phyloP scores from a whole-genome alignment of 2,329 filamentous ascomycete species.

The Ascochyta clinopodiicola region DNA sequence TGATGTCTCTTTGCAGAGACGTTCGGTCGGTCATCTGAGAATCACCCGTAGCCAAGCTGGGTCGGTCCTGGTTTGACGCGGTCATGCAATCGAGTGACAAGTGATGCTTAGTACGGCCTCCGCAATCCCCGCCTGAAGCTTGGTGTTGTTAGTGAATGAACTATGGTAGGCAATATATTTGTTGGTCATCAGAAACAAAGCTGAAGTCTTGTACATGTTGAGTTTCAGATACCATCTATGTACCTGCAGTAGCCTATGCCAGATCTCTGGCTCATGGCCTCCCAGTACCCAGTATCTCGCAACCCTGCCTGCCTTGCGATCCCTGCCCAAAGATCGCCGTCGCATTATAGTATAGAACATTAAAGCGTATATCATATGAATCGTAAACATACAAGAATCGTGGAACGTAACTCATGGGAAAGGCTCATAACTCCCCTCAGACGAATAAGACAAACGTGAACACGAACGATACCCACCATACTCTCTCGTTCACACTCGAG shows the following conservation, averaged over 20 bases:
- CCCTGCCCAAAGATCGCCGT: background rate
- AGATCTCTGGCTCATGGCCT: background rate
- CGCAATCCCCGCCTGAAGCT: background rate
- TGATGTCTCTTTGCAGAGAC: background rate
- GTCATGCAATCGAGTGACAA: background rate
- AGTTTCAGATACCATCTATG: background rate
- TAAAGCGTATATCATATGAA: slow-evolving; percentile 5
- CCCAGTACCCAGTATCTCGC: background rate
- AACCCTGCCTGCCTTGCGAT: background rate
- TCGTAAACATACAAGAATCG: slow-evolving; percentile 21
- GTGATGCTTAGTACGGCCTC: background rate
- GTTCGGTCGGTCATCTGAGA: background rate
- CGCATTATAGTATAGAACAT: background rate
- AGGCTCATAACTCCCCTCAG: background rate
- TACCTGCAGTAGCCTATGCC: slow-evolving; percentile 10
- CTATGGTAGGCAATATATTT: background rate
- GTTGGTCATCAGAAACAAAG: background rate
- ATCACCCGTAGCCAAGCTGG: background rate
- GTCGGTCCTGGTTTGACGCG: background rate
- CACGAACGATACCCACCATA: slow-evolving; percentile 43
- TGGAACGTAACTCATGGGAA: slow-evolving; percentile 1
- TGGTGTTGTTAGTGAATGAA: background rate
- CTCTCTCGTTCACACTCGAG: slow-evolving; percentile 27
- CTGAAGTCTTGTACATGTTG: background rate
- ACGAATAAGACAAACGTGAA: slow-evolving; percentile 22